phyloP scores from a whole-genome alignment of 75 land plant genomes.

The Pinus taeda region DNA sequence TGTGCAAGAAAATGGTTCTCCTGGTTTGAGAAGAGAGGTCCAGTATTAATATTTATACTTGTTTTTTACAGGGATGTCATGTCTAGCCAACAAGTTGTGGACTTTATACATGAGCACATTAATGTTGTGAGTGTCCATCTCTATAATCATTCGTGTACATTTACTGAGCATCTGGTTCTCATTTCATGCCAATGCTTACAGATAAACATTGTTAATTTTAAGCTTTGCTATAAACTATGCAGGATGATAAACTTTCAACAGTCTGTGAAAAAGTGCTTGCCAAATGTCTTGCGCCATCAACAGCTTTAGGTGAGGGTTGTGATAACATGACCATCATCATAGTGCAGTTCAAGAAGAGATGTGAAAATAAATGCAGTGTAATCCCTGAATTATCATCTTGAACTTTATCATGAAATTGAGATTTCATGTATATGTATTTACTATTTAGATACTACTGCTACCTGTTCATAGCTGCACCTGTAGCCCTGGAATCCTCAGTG shows the following conservation, averaged over 20 bases:
- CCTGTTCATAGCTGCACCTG: neutral
- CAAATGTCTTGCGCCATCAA: slow-evolving; percentile 83
- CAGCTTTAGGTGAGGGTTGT: slow-evolving; percentile 76
- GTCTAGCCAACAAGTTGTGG: slow-evolving; percentile 88
- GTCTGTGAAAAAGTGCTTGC: slow-evolving; percentile 83
- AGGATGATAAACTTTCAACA: slow-evolving; percentile 68
- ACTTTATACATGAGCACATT: slow-evolving; percentile 74
- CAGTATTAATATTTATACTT: slow-evolving; percentile 1
- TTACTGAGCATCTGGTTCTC: neutral
- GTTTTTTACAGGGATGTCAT: slow-evolving; percentile 70
- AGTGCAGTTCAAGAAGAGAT: slow-evolving; percentile 71
- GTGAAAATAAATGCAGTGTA: neutral
- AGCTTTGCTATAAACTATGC: slow-evolving; percentile 15
- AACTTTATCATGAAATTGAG: neutral
- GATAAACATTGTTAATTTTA: neutral
- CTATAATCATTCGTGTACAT: neutral
- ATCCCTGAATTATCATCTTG: neutral
- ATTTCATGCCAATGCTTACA: neutral
- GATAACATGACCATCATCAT: slow-evolving; percentile 96
- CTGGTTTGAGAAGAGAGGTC: slow-evolving; percentile 16
- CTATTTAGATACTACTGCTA: neutral
- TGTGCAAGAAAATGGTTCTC: slow-evolving; percentile 9
- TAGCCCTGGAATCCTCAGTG: neutral
- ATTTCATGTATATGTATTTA: neutral
- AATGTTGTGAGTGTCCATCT: slow-evolving; percentile 33